These are phyloP conservation scores for Hypoxylon rickii DNA, from an alignment of 495 filamentous ascomycete species.

Conservation along the genomic window DNA sequence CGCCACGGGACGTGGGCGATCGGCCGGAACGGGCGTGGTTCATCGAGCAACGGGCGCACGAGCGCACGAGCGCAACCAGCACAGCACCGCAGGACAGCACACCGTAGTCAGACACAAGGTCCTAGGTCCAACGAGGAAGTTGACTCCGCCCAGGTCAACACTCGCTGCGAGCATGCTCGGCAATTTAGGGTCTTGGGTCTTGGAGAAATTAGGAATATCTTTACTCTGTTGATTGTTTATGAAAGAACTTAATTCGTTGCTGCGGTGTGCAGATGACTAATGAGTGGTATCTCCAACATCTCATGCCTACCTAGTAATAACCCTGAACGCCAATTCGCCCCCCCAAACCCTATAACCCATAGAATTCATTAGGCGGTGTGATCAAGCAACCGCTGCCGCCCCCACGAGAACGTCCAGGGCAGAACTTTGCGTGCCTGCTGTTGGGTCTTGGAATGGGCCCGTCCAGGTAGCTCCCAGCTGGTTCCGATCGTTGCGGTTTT, in stretches of 20 bases:
- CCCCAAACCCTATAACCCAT: neutral
- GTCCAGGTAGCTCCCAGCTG: constrained; percentile 63
- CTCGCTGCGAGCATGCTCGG: neutral
- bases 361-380: constrained; percentile 5
- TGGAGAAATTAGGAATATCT: constrained; percentile 21
- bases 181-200: neutral
- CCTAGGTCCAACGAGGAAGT: constrained; percentile 11
- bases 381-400: constrained; percentile 51
- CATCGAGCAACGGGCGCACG: constrained; percentile 19
- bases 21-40: constrained; percentile 2
- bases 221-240: constrained; percentile 24
- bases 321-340: constrained; percentile 30
- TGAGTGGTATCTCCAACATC: constrained; percentile 29
- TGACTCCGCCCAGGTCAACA: neutral
- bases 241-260: constrained; percentile 7
- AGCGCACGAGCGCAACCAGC: constrained; percentile 6
- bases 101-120: too few relatives aligned
- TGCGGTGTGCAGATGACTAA: constrained; percentile 24
- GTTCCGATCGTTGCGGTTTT: constrained; percentile 57
- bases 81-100: constrained; percentile 15
- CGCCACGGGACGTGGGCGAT: neutral
- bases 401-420: constrained; percentile 73
- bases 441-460: constrained; percentile 54
- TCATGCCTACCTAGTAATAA: constrained; percentile 23
- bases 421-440: constrained; percentile 66